Evolutionary conservation across 176 grass and related monocot species (phyloP), one percentile per base, ranked within the genome.

Genomic region (Pontederia crassipes): DNA sequence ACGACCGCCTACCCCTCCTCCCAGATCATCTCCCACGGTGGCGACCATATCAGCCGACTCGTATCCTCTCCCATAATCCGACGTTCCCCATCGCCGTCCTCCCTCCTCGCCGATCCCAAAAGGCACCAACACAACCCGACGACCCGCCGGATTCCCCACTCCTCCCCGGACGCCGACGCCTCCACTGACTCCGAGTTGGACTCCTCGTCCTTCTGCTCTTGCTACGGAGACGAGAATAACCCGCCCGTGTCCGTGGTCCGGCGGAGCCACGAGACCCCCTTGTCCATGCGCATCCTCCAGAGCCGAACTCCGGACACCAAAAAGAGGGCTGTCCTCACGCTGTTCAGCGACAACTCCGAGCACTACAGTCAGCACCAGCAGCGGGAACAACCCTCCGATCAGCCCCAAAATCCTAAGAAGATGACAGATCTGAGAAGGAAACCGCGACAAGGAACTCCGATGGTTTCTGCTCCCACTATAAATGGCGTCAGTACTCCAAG

Each of bases 221-320:
- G 20, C 20, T 24, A 24, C 20, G 20, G 20, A 0, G 80, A 97
- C 66, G 84, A 97, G 87, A 97, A 97, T 59, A 76, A 80, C n/a
- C 73, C 64, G 8, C 15, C 18, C 8, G 49, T 28, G 18, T 52
- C 56, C 10, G 28, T 28, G 8, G 26, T 60, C 11, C 40, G 57
- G 9, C 49, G 70, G 11, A 60, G 16, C 58, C 26, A 18, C 11
- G 49, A 73, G 32, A 73, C 70, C 14, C 70, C 59, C 8, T 27
- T 54, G n/a, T 51, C n/a, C 6, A 17, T 54, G 20, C n/a, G 13
- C 17, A 12, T 8, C 55, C 13, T 40, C 47, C 18, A 1, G 73
- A 66, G 9, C 11, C 58, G 0, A 65, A 68, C 15, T 71, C 2
- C 64, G 68, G 11, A 66, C 49, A 0, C 73, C 74, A 26, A 80